These are phyloP conservation scores for Mycena galericulata DNA, from an alignment of 768 basidiomycete species.

Conservation along the genomic window DNA sequence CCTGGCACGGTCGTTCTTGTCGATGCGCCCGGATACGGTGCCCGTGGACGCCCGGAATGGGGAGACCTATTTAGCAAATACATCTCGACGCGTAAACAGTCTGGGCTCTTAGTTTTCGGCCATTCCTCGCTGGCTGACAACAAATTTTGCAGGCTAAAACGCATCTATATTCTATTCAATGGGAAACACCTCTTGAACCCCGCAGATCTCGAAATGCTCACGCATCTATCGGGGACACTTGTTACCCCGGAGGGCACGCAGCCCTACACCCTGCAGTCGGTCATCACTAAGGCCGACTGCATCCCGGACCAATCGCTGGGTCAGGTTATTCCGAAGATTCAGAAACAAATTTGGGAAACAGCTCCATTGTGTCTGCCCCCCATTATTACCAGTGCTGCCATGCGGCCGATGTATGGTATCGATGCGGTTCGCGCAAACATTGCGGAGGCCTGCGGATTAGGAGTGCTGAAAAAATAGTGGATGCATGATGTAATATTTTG, in stretches of 20 bases:
- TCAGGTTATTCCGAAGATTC: constrained; percentile 55
- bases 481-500: no score
- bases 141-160: constrained; percentile 65
- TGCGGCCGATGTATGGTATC: constrained; percentile 67
- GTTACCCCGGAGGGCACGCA: constrained; percentile 51
- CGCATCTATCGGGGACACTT: constrained; percentile 58
- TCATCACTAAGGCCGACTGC: constrained; percentile 79
- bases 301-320: constrained; percentile 52
- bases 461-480: background rate
- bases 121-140: constrained; percentile 13
- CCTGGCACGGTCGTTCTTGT: constrained; percentile 75
- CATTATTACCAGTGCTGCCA: constrained; percentile 66
- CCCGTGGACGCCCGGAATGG: constrained; percentile 81
- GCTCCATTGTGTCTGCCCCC: constrained; percentile 76
- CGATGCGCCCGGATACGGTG: constrained; percentile 86
- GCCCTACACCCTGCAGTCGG: constrained; percentile 73
- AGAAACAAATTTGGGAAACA: constrained; percentile 62
- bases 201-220: constrained; percentile 72
- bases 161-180: constrained; percentile 79
- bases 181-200: constrained; percentile 71
- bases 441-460: constrained; percentile 65
- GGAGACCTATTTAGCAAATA: constrained; percentile 77
- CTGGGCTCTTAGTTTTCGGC: constrained; percentile 39
- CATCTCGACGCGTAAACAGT: constrained; percentile 71
- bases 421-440: constrained; percentile 70